Conservation (phyloP, 2,329 filamentous ascomycete species). For the Hypoxylon sp. region DNA sequence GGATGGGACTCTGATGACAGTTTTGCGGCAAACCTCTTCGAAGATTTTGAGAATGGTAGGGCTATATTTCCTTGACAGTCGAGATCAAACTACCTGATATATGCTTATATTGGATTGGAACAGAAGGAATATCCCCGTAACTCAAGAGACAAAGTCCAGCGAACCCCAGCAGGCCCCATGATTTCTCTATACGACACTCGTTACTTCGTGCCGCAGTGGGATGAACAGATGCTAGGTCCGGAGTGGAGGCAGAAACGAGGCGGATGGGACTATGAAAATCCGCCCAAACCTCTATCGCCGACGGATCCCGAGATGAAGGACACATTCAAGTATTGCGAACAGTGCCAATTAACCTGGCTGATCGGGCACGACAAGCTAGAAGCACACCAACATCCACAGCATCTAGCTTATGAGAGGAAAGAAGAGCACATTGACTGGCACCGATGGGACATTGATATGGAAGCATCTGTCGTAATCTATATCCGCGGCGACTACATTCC, state of each 20-base stretch:
- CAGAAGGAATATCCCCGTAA: constrained; percentile 23
- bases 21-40: background rate
- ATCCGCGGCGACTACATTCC: constrained; percentile 3
- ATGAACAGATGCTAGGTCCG: constrained; percentile 30
- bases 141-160: constrained; percentile 22
- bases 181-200: constrained; percentile 24
- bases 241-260: constrained; percentile 28
- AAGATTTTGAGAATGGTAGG: constrained; percentile 7
- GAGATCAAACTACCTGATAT: background rate
- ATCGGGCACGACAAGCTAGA: constrained; percentile 22
- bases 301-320: constrained; percentile 30
- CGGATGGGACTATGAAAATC: constrained; percentile 34
- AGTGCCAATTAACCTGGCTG: constrained; percentile 36
- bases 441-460: background rate
- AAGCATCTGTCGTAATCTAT: constrained; percentile 10
- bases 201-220: constrained; percentile 36
- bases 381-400: constrained; percentile 20
- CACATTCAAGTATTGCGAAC: constrained; percentile 34
- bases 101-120: constrained; percentile 8
- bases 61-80: background rate
- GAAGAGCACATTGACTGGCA: background rate
- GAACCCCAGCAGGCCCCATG: constrained; percentile 26
- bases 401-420: constrained; percentile 4
- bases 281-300: constrained; percentile 21
- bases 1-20: constrained; percentile 11